Evolutionary conservation across 805 yeast genomes (phyloP).

Genomic region (Hanseniaspora mollemarum): DNA sequence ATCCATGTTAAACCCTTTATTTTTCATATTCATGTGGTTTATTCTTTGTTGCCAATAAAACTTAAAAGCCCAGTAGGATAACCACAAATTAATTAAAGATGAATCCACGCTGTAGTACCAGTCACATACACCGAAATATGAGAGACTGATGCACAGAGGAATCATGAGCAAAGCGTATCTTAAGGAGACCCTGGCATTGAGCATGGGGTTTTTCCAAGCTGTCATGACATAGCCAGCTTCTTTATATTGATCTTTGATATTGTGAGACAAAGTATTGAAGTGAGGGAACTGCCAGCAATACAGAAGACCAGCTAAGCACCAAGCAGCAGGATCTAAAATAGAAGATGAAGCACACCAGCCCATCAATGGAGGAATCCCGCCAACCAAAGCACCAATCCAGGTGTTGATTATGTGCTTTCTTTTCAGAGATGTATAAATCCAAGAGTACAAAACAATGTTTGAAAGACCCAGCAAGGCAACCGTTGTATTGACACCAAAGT

Average conservation of each 20-base stretch:
- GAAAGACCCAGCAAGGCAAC: constrained; percentile 72
- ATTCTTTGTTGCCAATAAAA: constrained; percentile 76
- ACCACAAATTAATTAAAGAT: constrained; percentile 72
- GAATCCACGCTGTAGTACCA: constrained; percentile 72
- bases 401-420: constrained; percentile 78
- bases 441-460: constrained; percentile 74
- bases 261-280: constrained; percentile 83
- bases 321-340: constrained; percentile 76
- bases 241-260: constrained; percentile 75
- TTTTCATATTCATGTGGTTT: constrained; percentile 36
- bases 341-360: constrained; percentile 95
- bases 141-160: constrained; percentile 76
- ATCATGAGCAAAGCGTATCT: constrained; percentile 87
- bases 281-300: constrained; percentile 99
- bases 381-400: constrained; percentile 98
- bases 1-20: constrained; percentile 31
- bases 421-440: constrained; percentile 85
- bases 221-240: constrained; percentile 97
- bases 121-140: constrained; percentile 73
- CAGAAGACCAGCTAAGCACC: constrained; percentile 80
- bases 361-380: constrained; percentile 97
- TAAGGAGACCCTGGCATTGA: constrained; percentile 87
- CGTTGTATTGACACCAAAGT: constrained; percentile 70
- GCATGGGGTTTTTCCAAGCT: constrained; percentile 78
- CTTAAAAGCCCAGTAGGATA: constrained; percentile 61